phyloP scores from a whole-genome alignment of 257 asterid species.

The Nicotiana paniculata region DNA sequence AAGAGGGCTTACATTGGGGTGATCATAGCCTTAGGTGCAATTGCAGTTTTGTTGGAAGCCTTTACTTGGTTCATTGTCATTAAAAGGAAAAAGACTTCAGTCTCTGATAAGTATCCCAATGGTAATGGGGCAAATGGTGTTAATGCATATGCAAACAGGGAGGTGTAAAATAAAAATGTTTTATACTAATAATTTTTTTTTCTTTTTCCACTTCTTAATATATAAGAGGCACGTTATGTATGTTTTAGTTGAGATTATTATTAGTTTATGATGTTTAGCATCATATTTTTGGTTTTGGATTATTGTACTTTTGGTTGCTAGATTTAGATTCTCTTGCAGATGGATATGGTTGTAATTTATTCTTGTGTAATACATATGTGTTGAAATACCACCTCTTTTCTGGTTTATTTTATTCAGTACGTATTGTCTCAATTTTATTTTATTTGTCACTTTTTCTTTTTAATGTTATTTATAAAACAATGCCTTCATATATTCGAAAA shows the following conservation, averaged over 20 bases:
- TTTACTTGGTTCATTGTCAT: constrained; percentile 7
- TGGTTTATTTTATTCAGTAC: not conserved
- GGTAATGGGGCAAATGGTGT: not conserved
- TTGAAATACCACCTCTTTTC: not conserved
- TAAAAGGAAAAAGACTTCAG: constrained; percentile 2
- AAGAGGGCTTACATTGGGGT: constrained; percentile 14
- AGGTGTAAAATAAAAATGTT: not conserved
- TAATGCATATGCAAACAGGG: not conserved
- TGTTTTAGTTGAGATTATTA: not conserved
- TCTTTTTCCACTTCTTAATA: not conserved
- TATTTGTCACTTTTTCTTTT: not conserved
- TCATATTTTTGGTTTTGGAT: not conserved
- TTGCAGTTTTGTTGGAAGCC: constrained; percentile 12
- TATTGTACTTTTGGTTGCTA: not conserved
- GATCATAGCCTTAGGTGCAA: constrained; percentile 3
- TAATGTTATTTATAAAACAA: too few relatives aligned
- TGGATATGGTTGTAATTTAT: not conserved
- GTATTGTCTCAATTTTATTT: not conserved
- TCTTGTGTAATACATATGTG: not conserved
- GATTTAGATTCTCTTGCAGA: not conserved
- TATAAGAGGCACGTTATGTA: not conserved
- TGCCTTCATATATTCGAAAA: too few relatives aligned
- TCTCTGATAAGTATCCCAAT: not conserved
- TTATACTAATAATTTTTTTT: not conserved
- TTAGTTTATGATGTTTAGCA: not conserved